Conservation (phyloP, 2,329 filamentous ascomycete species). For the Daldinia sp. region DNA sequence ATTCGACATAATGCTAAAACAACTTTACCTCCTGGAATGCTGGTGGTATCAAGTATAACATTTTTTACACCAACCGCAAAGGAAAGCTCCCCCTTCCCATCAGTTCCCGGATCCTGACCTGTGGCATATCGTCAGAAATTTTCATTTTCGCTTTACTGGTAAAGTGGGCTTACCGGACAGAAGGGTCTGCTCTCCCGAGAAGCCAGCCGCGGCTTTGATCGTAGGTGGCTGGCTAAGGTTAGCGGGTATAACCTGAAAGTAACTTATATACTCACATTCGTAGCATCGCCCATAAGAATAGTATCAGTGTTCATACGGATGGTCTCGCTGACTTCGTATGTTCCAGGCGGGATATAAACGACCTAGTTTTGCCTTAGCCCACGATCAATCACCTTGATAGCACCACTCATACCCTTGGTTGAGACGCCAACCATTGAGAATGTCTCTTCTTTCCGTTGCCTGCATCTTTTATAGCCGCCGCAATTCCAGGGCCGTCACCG, state of each 20-base stretch:
- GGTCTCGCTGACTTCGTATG: constrained; percentile 56
- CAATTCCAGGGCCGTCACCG: constrained; percentile 55
- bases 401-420: constrained; percentile 52
- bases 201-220: constrained; percentile 56
- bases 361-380: constrained; percentile 48
- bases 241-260: background rate
- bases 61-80: constrained; percentile 61
- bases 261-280: constrained; percentile 49
- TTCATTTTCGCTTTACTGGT: background rate
- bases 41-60: constrained; percentile 58
- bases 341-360: constrained; percentile 59
- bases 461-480: constrained; percentile 55
- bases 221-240: constrained; percentile 53
- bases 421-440: constrained; percentile 56
- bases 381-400: background rate
- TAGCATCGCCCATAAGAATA: constrained; percentile 61
- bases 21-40: constrained; percentile 51
- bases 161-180: constrained; percentile 48
- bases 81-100: constrained; percentile 54
- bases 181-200: constrained; percentile 52
- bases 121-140: constrained; percentile 31
- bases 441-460: constrained; percentile 53
- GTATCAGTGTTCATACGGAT: constrained; percentile 60
- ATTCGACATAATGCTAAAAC: background rate
- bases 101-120: constrained; percentile 54